Evolutionary conservation across 2,329 filamentous ascomycete genomes (phyloP).

Genomic region (Ophiostoma tasmaniense): DNA sequence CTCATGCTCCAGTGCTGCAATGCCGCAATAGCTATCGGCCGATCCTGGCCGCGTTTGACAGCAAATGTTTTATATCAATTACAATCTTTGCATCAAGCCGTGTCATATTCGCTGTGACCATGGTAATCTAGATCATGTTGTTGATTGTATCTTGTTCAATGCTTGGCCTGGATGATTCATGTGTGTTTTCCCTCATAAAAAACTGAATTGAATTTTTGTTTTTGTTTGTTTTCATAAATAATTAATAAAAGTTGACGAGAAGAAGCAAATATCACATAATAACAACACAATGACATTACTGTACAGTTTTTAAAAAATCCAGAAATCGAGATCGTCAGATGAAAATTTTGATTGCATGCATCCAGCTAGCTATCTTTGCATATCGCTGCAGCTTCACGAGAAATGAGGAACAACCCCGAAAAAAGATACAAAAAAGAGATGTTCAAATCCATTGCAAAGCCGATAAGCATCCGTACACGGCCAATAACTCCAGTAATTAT

Average conservation of each 20-base stretch:
- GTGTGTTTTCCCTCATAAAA: too few relatives aligned
- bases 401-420: neutral
- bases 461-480: neutral
- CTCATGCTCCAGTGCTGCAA: neutral
- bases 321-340: neutral
- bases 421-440: neutral
- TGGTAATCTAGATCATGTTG: neutral
- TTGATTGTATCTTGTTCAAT: neutral
- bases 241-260: too few relatives aligned
- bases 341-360: neutral
- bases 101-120: neutral
- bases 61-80: neutral
- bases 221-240: too few relatives aligned
- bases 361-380: neutral
- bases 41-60: neutral
- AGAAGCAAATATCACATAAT: too few relatives aligned
- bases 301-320: neutral
- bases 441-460: neutral
- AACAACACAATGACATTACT: neutral
- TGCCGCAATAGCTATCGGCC: neutral
- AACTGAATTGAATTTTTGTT: too few relatives aligned
- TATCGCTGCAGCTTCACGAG: neutral
- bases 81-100: neutral
- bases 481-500: neutral
- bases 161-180: too few relatives aligned